Percentiles rank a stretch among this genome's conserved stretches.
phyloP scores from a whole-genome alignment of 1,284 basidiomycete genomes.

The Fomitopsis schrenkii region DNA sequence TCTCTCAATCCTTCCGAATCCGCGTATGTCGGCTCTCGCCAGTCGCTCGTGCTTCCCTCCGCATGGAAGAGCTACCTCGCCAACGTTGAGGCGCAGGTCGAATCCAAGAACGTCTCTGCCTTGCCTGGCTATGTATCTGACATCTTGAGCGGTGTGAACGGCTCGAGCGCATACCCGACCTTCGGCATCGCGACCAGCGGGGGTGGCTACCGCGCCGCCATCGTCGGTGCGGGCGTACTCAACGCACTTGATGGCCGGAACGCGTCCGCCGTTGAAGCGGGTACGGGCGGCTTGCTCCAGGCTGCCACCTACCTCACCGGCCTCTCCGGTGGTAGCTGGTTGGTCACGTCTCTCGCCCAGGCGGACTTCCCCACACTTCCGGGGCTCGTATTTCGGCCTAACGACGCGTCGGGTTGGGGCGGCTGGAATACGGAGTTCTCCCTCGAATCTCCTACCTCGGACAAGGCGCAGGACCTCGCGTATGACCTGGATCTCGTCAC shows the following conservation, averaged over 20 bases:
- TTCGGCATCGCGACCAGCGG: conserved; percentile 42
- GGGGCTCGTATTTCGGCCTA: conserved; percentile 19
- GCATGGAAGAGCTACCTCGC: conserved; percentile 26
- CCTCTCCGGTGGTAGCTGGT: conserved; percentile 36
- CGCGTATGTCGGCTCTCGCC: conserved; percentile 19
- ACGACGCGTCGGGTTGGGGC: conserved; percentile 5
- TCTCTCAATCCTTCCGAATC: conserved; percentile 19
- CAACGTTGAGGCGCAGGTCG: conserved; percentile 25
- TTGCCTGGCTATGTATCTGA: conserved; percentile 32
- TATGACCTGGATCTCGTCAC: conserved; percentile 11
- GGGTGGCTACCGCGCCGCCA: conserved; percentile 44
- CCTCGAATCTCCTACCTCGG: conserved; percentile 13
- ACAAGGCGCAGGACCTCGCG: conserved; percentile 7
- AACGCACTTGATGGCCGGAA: conserved; percentile 49
- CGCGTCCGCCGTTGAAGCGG: conserved; percentile 31
- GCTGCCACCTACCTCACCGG: conserved; percentile 38
- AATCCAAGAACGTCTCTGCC: conserved; percentile 10
- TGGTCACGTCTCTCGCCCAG: conserved; percentile 22
- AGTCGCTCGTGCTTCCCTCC: conserved; percentile 16
- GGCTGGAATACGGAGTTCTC: conserved; percentile 19
- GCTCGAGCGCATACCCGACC: conserved; percentile 25
- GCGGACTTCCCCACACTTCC: conserved; percentile 23
- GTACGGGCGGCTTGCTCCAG: conserved; percentile 48
- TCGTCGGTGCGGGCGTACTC: conserved; percentile 46
- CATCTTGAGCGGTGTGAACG: conserved; percentile 25